Percentiles rank a stretch among this genome's conserved stretches.
phyloP scores from a whole-genome alignment of 2,329 filamentous ascomycete genomes.

The Curvularia eragrostidis region DNA sequence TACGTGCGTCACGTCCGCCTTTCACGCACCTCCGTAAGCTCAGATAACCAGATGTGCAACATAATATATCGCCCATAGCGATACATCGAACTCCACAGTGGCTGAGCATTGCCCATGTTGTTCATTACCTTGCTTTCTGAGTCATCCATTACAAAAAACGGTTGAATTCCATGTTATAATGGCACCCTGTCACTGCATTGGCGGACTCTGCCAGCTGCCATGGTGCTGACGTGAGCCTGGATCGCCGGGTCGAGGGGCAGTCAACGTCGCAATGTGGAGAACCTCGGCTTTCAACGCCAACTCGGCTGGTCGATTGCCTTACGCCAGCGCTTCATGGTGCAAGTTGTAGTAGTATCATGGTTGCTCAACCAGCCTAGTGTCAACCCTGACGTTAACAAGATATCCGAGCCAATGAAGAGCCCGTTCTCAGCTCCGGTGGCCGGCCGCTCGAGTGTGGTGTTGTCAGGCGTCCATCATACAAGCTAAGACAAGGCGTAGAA shows the following conservation, averaged over 20 bases:
- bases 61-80: neutral
- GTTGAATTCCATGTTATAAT: neutral
- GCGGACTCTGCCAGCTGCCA: too few relatives aligned
- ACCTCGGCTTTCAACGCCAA: slow-evolving; percentile 13
- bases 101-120: neutral
- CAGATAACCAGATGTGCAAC: neutral
- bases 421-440: neutral
- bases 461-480: neutral
- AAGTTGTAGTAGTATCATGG: neutral
- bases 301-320: neutral
- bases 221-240: neutral
- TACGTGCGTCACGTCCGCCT: neutral
- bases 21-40: neutral
- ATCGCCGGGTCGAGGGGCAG: neutral
- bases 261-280: neutral
- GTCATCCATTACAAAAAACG: neutral
- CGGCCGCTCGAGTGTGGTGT: neutral
- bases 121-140: neutral
- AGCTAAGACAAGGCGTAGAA: neutral
- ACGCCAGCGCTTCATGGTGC: neutral
- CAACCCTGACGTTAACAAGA: neutral
- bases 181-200: neutral
- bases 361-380: neutral
- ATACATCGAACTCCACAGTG: neutral
- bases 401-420: neutral